Evolutionary conservation across 208 protist species (phyloP).

Genomic region (Wallacemonas sp.): DNA sequence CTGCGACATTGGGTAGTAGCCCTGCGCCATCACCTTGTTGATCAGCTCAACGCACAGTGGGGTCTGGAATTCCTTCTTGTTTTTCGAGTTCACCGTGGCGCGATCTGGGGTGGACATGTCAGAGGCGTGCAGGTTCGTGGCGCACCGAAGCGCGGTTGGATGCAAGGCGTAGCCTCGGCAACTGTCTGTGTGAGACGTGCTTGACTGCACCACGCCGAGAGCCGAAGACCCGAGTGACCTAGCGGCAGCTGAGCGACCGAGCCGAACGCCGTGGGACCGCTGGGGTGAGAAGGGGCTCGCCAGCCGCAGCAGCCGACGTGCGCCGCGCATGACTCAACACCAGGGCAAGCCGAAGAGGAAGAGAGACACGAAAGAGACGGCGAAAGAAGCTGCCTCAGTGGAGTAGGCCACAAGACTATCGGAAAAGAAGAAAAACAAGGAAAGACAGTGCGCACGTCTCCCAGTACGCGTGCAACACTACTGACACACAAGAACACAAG

Average conservation of each 20-base stretch:
- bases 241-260: too few relatives aligned
- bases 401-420: background rate
- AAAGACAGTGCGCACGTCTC: too few relatives aligned
- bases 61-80: constrained; percentile 87
- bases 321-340: constrained; percentile 1
- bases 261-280: too few relatives aligned
- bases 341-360: background rate
- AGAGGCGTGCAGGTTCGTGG: constrained; percentile 73
- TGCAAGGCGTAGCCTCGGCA: constrained; percentile 7
- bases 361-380: background rate
- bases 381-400: background rate
- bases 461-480: too few relatives aligned
- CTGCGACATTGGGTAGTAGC: constrained; percentile 89
- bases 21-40: constrained; percentile 78
- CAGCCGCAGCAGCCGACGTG: background rate
- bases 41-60: constrained; percentile 82
- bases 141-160: constrained; percentile 16
- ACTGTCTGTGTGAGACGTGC: background rate
- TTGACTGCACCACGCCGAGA: background rate
- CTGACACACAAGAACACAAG: too few relatives aligned
- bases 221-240: background rate
- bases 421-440: background rate
- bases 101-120: constrained; percentile 87
- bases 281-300: background rate
- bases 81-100: constrained; percentile 64